Percentiles rank a stretch among this genome's conserved stretches.
Evolutionary conservation across 257 asterid species (phyloP).

Genomic region (Scutellaria minor): DNA sequence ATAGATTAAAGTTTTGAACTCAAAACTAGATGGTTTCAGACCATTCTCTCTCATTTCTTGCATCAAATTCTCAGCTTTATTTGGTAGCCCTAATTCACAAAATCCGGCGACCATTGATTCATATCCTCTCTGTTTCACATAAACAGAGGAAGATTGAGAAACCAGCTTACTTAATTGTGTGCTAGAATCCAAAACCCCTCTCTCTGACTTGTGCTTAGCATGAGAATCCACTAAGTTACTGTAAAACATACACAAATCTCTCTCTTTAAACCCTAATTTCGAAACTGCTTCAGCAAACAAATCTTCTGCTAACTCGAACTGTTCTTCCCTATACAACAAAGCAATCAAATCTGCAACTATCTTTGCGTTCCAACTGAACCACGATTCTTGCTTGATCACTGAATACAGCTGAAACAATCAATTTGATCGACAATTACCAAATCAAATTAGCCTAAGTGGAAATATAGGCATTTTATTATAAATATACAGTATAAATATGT

Average conservation of each 20-base stretch:
- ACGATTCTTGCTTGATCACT: constrained; percentile 62
- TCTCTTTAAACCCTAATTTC: constrained; percentile 53
- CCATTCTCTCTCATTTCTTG: constrained; percentile 69
- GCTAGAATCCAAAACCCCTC: constrained; percentile 53
- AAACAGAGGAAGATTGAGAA: constrained; percentile 54
- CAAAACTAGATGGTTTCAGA: constrained; percentile 60
- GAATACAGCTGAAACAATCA: constrained; percentile 64
- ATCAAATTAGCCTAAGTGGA: background rate
- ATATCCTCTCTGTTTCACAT: constrained; percentile 64
- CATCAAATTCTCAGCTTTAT: constrained; percentile 64
- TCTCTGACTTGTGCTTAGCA: constrained; percentile 55
- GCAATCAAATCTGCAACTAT: constrained; percentile 77
- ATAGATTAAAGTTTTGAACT: constrained; percentile 60
- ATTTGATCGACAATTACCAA: constrained; percentile 10
- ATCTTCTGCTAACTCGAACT: constrained; percentile 53
- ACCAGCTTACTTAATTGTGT: constrained; percentile 47
- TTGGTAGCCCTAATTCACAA: constrained; percentile 67
- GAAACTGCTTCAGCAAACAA: constrained; percentile 52
- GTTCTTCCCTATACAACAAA: constrained; percentile 50
- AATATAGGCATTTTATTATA: background rate
- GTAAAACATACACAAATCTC: constrained; percentile 68
- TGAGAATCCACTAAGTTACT: constrained; percentile 59
- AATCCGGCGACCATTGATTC: constrained; percentile 64
- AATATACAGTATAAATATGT: background rate
- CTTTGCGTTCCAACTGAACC: constrained; percentile 93